A percentile compares a stretch with the other conserved stretches of the same genome.
These are phyloP conservation scores for Phoma sp. DNA, from an alignment of 2,329 filamentous ascomycete genomes.

Conservation along the genomic window DNA sequence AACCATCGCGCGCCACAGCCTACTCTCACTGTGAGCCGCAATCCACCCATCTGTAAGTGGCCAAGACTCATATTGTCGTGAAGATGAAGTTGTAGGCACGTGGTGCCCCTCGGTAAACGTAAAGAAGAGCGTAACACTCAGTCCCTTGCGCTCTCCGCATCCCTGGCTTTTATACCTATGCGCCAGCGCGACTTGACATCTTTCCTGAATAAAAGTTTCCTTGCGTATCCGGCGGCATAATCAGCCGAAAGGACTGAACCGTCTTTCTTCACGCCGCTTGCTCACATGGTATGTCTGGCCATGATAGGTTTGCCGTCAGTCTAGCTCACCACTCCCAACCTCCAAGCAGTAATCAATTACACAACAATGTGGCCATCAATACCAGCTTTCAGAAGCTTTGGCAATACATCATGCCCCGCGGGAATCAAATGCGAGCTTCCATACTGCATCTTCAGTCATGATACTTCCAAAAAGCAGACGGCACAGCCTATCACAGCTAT, in stretches of 20 bases:
- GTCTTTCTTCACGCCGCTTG: not conserved
- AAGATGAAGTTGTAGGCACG: not conserved
- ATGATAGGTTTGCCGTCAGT: not conserved
- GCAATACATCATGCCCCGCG: slow-evolving; percentile 56
- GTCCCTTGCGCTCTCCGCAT: not conserved
- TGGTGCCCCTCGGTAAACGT: not conserved
- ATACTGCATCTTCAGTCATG: slow-evolving; percentile 66
- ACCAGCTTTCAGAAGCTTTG: slow-evolving; percentile 34
- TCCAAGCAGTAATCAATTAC: not conserved
- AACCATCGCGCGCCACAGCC: slow-evolving; percentile 3
- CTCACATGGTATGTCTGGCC: slow-evolving; percentile 12
- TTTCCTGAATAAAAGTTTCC: not conserved
- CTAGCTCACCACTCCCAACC: slow-evolving; percentile 3
- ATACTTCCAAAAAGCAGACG: slow-evolving; percentile 26
- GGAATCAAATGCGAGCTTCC: slow-evolving; percentile 57
- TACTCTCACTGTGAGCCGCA: not conserved
- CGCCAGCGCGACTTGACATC: not conserved
- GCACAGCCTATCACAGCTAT: slow-evolving; percentile 1
- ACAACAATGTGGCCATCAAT: slow-evolving; percentile 40
- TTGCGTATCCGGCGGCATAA: too few relatives aligned
- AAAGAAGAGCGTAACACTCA: not conserved
- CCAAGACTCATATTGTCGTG: not conserved
- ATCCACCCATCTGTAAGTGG: not conserved
- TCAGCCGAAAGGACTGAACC: not conserved
- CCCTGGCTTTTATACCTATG: not conserved